Conservation (phyloP, 345 rosid species). For the Microthlaspi erraticum region DNA sequence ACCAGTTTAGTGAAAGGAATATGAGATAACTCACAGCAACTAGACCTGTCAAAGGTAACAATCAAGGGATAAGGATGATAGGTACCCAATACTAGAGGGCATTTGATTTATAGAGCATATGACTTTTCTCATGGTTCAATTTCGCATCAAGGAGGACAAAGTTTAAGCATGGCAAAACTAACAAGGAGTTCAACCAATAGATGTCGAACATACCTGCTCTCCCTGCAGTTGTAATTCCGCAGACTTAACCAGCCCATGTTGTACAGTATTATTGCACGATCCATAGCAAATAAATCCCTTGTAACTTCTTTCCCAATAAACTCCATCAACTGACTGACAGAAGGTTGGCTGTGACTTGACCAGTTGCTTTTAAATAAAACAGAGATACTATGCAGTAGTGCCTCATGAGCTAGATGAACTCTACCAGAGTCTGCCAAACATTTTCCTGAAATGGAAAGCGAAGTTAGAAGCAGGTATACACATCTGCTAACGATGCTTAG, state of each 20-base stretch:
- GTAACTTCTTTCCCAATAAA: constrained; percentile 64
- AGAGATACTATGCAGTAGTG: constrained; percentile 60
- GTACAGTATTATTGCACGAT: constrained; percentile 72
- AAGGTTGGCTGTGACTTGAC: constrained; percentile 41
- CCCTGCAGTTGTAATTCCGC: constrained; percentile 55
- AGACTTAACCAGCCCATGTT: constrained; percentile 66
- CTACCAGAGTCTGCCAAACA: constrained; percentile 57
- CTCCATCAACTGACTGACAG: constrained; percentile 57
- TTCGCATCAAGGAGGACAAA: constrained; percentile 21
- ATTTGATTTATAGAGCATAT: constrained; percentile 31
- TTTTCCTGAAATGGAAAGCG: constrained; percentile 65
- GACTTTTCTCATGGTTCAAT: constrained; percentile 23
- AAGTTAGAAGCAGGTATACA: constrained; percentile 31
- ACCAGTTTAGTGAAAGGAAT: constrained; percentile 58
- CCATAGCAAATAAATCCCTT: constrained; percentile 68
- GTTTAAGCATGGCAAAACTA: constrained; percentile 5
- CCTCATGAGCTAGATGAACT: constrained; percentile 68
- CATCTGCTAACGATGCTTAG: constrained; percentile 12
- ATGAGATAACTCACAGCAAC: constrained; percentile 64
- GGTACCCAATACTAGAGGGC: constrained; percentile 15
- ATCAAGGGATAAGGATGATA: constrained; percentile 27
- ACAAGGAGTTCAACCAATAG: constrained; percentile 8
- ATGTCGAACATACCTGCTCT: constrained; percentile 57
- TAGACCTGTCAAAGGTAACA: constrained; percentile 54
- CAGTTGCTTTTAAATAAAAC: constrained; percentile 57